phyloP scores from a whole-genome alignment of 2,329 filamentous ascomycete species.

The Nemania sp. region DNA sequence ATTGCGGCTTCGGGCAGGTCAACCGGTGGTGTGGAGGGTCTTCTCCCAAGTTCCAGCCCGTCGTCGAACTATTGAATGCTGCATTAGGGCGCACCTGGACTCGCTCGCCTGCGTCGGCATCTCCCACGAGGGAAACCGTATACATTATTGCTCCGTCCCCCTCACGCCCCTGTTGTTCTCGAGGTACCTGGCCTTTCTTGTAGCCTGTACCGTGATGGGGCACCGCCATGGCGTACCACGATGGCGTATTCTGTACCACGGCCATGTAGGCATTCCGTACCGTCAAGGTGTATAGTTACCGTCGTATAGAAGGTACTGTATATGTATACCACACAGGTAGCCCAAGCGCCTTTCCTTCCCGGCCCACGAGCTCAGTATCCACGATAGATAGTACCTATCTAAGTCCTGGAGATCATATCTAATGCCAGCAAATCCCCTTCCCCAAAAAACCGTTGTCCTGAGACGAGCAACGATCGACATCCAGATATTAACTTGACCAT shows the following conservation, averaged over 20 bases:
- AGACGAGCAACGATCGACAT: conserved; percentile 28
- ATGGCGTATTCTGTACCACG: too few species aligned
- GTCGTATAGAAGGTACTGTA: neutral
- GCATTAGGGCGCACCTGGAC: conserved; percentile 31
- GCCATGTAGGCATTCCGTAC: neutral
- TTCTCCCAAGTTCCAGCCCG: conserved; percentile 28
- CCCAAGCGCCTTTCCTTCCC: conserved; percentile 12
- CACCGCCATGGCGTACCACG: neutral
- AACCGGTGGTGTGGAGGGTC: conserved; percentile 23
- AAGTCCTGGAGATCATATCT: conserved; percentile 21
- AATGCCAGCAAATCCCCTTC: conserved; percentile 28
- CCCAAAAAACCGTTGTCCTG: conserved; percentile 6
- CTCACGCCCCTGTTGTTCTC: conserved; percentile 10
- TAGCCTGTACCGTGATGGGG: neutral
- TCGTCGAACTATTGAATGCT: conserved; percentile 33
- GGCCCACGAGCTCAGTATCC: conserved; percentile 20
- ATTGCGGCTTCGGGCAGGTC: conserved; percentile 27
- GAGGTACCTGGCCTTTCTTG: neutral
- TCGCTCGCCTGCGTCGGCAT: conserved; percentile 28
- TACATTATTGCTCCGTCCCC: conserved; percentile 22
- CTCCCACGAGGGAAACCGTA: conserved; percentile 25
- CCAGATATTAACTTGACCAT: conserved; percentile 22
- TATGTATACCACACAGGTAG: conserved; percentile 3
- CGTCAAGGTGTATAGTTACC: neutral
- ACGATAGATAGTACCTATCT: neutral